Evolutionary conservation across 352 stramenopile genomes (phyloP).

Genomic region (Phytophthora kernoviae): DNA sequence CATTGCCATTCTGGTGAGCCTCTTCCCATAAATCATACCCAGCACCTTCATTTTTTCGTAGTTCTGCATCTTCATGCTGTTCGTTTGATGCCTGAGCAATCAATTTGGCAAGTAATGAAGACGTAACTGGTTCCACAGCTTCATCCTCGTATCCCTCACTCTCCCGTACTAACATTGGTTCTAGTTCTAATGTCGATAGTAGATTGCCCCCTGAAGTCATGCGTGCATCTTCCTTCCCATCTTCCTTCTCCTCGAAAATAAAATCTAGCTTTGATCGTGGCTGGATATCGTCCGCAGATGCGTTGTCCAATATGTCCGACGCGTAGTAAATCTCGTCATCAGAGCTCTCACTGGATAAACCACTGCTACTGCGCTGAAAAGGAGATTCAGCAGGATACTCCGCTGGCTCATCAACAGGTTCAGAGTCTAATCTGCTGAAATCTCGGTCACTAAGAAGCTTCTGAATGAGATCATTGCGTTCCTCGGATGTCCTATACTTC

Average conservation of each 20-base stretch:
- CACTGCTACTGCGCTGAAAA: slow-evolving; percentile 1
- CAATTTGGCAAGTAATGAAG: slow-evolving; percentile 20
- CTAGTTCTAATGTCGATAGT: not conserved
- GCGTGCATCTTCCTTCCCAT: not conserved
- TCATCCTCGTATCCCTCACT: slow-evolving; percentile 1
- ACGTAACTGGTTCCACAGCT: slow-evolving; percentile 2
- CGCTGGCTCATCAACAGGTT: not conserved
- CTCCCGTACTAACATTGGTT: not conserved
- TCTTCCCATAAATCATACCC: not conserved
- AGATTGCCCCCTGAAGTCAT: not conserved
- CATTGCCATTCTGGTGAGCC: not conserved
- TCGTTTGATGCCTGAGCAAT: slow-evolving; percentile 1
- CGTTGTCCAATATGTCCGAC: slow-evolving; percentile 45
- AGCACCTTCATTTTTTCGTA: not conserved
- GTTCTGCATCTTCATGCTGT: slow-evolving; percentile 3
- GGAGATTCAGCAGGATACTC: not conserved
- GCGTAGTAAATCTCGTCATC: slow-evolving; percentile 55
- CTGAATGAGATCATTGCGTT: slow-evolving; percentile 31
- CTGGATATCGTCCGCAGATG: slow-evolving; percentile 19
- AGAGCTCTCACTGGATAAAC: slow-evolving; percentile 8
- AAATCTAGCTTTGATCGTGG: slow-evolving; percentile 32
- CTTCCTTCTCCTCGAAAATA: slow-evolving; percentile 19
- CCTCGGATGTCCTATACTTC: slow-evolving; percentile 16
- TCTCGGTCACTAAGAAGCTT: slow-evolving; percentile 27
- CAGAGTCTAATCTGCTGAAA: not conserved